Percentiles rank a stretch among this genome's conserved stretches.
Conservation (phyloP, 2,329 filamentous ascomycete genomes). For the Botryosphaeria dothidea region DNA sequence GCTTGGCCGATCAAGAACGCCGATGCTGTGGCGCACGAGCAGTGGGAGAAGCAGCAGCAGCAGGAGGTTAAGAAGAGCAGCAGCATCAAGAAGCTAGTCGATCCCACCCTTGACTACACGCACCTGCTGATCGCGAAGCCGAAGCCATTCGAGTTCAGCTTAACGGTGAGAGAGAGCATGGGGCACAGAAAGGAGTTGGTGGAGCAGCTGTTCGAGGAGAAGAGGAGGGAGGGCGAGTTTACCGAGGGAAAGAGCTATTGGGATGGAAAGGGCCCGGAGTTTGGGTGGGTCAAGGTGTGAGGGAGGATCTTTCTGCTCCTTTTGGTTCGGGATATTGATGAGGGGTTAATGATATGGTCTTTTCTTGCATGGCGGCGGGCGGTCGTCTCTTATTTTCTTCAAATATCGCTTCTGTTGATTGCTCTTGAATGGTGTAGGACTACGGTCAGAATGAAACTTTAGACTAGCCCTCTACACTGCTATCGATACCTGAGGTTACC, state of each 20-base stretch:
- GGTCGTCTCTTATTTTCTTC: neutral
- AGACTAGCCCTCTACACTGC: no score
- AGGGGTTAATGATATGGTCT: neutral
- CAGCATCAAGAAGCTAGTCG: conserved; percentile 26
- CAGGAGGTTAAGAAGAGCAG: conserved; percentile 6
- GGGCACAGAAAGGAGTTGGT: conserved; percentile 33
- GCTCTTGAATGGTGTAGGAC: neutral
- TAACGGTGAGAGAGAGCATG: conserved; percentile 35
- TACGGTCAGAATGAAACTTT: neutral
- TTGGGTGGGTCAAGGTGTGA: conserved; percentile 16
- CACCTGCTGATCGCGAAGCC: conserved; percentile 50
- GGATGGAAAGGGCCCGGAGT: conserved; percentile 25
- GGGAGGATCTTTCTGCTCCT: neutral
- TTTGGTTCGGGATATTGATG: neutral
- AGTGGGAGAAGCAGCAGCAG: conserved; percentile 5
- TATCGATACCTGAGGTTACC: no score
- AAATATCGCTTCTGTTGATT: neutral
- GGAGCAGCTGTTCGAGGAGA: conserved; percentile 36
- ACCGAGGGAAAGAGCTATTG: conserved; percentile 40
- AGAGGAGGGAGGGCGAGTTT: conserved; percentile 41
- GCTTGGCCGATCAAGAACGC: neutral
- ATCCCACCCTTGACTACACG: conserved; percentile 47
- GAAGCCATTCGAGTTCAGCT: conserved; percentile 45
- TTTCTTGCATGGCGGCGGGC: neutral
- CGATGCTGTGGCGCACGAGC: neutral